phyloP scores from a whole-genome alignment of 2,329 filamentous ascomycete species.

The Fragosphaeria purpurea region DNA sequence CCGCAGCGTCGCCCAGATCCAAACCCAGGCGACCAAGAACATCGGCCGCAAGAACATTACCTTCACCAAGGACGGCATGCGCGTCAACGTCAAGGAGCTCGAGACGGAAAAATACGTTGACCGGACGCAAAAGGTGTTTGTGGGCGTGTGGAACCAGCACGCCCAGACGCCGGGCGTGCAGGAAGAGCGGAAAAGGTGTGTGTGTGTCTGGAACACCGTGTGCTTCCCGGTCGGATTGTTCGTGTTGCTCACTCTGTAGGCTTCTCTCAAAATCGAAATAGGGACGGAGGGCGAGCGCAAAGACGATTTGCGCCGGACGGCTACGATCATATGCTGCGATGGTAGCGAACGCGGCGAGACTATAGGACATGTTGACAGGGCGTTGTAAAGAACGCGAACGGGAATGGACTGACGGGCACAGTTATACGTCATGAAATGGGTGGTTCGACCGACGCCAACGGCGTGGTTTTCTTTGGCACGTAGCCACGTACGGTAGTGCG shows the following conservation, averaged over 20 bases:
- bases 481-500: constrained; percentile 46
- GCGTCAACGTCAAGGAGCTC: constrained; percentile 60
- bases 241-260: neutral
- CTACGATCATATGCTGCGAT: too few species aligned
- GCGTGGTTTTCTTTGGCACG: constrained; percentile 22
- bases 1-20: constrained; percentile 55
- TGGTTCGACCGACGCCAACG: too few species aligned
- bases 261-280: constrained; percentile 5
- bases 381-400: too few species aligned
- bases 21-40: constrained; percentile 52
- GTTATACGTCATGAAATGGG: too few species aligned
- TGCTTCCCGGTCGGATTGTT: too few species aligned
- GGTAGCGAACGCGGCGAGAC: too few species aligned
- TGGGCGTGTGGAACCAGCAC: constrained; percentile 54
- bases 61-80: constrained; percentile 65
- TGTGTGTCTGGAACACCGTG: neutral
- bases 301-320: too few species aligned
- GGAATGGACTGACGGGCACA: too few species aligned
- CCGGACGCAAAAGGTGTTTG: constrained; percentile 57
- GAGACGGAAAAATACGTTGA: constrained; percentile 64
- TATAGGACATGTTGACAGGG: too few species aligned
- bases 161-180: constrained; percentile 20
- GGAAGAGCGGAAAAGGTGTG: constrained; percentile 20
- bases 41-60: constrained; percentile 68
- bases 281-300: neutral